These are phyloP conservation scores for Coemansia sp. DNA, from an alignment of 192 early-diverging fungal species.

Conservation along the genomic window DNA sequence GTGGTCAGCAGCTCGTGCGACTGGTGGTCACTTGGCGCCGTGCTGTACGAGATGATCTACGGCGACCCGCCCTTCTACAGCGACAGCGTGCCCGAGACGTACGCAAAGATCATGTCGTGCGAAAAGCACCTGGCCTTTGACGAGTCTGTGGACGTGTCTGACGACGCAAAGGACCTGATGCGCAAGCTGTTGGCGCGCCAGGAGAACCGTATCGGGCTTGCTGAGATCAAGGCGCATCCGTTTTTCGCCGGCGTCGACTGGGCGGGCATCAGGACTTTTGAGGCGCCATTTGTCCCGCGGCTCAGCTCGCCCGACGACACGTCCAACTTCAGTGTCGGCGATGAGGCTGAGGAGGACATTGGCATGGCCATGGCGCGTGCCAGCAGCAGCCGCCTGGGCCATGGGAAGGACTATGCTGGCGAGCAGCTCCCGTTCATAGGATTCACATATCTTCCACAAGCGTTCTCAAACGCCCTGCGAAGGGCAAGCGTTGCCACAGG, in stretches of 20 bases:
- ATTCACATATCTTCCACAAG: conserved; percentile 65
- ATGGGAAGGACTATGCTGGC: conserved; percentile 66
- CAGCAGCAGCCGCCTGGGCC: conserved; percentile 49
- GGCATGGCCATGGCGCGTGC: conserved; percentile 51
- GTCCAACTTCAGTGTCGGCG: conserved; percentile 82
- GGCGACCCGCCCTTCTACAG: conserved; percentile 89
- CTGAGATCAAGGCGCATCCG: conserved; percentile 64
- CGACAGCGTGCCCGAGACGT: conserved; percentile 82
- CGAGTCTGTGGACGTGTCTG: conserved; percentile 58
- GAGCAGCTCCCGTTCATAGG: conserved; percentile 86
- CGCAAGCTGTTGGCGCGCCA: conserved; percentile 68
- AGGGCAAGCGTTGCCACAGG: background rate
- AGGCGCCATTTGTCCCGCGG: conserved; percentile 85
- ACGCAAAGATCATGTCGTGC: conserved; percentile 78
- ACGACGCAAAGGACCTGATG: conserved; percentile 72
- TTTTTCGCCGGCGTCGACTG: conserved; percentile 71
- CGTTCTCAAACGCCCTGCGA: conserved; percentile 7
- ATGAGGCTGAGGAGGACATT: conserved; percentile 64
- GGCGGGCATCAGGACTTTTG: conserved; percentile 55
- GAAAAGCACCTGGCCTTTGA: conserved; percentile 74
- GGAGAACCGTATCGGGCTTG: conserved; percentile 69
- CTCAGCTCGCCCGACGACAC: conserved; percentile 86
- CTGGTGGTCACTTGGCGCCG: conserved; percentile 87
- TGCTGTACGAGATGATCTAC: conserved; percentile 82
- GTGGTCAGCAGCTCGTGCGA: conserved; percentile 77